Percentiles rank a stretch among this genome's conserved stretches.
phyloP scores from a whole-genome alignment of 305 asterid species.

The Rubia peregrina region DNA sequence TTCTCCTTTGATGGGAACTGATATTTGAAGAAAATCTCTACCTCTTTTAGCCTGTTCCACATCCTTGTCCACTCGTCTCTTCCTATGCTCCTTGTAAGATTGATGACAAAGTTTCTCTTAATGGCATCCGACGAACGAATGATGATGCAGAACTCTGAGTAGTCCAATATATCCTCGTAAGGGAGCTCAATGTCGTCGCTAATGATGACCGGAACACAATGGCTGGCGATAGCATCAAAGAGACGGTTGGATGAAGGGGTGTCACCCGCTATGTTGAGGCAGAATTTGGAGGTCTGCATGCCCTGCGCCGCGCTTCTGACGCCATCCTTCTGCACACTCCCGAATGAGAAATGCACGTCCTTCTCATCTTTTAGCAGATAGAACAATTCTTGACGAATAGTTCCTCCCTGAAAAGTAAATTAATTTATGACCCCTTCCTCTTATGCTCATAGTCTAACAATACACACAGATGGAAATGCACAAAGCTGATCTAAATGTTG shows the following conservation, averaged over 20 bases:
- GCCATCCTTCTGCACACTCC: constrained; percentile 69
- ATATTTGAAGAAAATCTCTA: background rate
- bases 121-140: background rate
- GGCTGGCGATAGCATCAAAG: constrained; percentile 81
- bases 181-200: constrained; percentile 35
- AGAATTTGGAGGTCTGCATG: constrained; percentile 83
- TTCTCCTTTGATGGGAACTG: background rate
- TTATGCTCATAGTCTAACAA: no score
- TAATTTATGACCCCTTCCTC: no score
- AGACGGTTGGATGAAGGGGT: constrained; percentile 91
- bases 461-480: background rate
- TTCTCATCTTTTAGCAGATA: constrained; percentile 68
- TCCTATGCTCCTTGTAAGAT: background rate
- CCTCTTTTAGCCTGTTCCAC: background rate
- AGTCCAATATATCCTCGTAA: background rate
- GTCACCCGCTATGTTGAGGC: constrained; percentile 83
- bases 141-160: background rate
- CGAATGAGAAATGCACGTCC: constrained; percentile 78
- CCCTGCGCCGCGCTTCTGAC: constrained; percentile 54
- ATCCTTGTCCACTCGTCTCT: background rate
- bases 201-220: constrained; percentile 74
- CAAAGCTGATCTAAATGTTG: constrained; percentile 1
- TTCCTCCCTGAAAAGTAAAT: constrained; percentile 74
- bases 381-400: constrained; percentile 69
- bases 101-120: background rate